Percentiles rank a stretch among this genome's conserved stretches.
These are phyloP conservation scores for Monilinia fructicola DNA, from an alignment of 2,329 filamentous ascomycete species.

Conservation along the genomic window DNA sequence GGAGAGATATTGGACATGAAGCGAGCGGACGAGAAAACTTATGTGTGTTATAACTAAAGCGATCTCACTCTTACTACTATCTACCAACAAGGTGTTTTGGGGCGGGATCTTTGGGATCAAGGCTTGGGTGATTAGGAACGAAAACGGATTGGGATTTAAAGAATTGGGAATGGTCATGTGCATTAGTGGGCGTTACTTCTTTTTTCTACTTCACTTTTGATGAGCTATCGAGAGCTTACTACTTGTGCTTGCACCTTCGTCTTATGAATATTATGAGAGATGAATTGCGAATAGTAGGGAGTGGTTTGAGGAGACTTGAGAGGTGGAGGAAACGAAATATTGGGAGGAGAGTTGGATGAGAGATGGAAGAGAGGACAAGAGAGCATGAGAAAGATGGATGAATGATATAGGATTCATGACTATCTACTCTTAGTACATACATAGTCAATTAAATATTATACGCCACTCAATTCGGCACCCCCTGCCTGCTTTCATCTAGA, in stretches of 20 bases:
- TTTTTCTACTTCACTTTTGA: not conserved
- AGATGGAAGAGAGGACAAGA: not conserved
- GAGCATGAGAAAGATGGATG: too few relatives aligned
- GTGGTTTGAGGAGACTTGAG: not conserved
- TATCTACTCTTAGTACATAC: too few relatives aligned
- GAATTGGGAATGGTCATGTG: not conserved
- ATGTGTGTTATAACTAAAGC: slow-evolving; percentile 2
- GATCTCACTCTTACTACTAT: not conserved
- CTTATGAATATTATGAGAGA: slow-evolving; percentile 1
- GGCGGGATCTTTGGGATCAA: not conserved
- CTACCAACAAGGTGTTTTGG: slow-evolving; percentile 8
- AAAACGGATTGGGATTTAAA: not conserved
- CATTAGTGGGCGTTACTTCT: not conserved
- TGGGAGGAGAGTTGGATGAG: not conserved
- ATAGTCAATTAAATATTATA: too few relatives aligned
- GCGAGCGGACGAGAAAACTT: not conserved
- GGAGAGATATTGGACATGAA: not conserved
- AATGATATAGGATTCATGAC: too few relatives aligned
- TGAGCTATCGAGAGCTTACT: not conserved
- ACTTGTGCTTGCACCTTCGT: not conserved
- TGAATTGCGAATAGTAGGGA: not conserved
- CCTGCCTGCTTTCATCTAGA: too few relatives aligned
- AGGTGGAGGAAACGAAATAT: not conserved
- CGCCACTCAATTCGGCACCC: too few relatives aligned
- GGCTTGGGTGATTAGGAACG: not conserved